Base-by-base conservation (phyloP, 2,329 filamentous ascomycete species). In the Drechmeria coniospora region DNA sequence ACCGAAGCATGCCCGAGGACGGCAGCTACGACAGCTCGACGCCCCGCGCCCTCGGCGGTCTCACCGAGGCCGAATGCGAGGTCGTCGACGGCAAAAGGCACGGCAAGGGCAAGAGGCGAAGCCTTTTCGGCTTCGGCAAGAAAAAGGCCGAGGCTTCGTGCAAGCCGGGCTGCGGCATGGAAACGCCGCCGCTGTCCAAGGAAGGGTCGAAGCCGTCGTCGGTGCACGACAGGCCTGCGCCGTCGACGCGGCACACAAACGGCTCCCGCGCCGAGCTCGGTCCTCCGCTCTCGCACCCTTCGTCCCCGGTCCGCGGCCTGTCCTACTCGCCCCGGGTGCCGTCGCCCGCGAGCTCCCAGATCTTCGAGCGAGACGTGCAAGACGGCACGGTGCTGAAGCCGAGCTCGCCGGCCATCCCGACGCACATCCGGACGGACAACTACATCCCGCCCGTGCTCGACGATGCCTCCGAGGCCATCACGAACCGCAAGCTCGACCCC, bases 341-440 rank as follows among this genome's bases (percentile, higher is more conserved):
- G 29, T 92, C 83, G 13, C 82, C 86, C 10, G 80, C 83, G 8
- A 65, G 68, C 16, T 77, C 73, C 4, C 73, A 77, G 41, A 94
- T 95, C 43, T 95, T 95, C 48, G 87, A 95, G 59, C 79, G 87
- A 44, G 82, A 86, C 50, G 87, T 95, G 15, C 87, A 94, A 53
- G 86, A 94, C 44, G 71, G 71, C 43, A 61, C 68, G 17, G 45
- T 68, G 4, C 54, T 72, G n/a, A 59, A 68, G 22, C 78, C 83
- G 34, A 74, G 68, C 35, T 87, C 81, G 3, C 76, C 81, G 1
- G 80, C 82, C n/a, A 90, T 94, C 35, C 87, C 87, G 3, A 75
- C 80, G 6, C 87, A 95, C 47, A 92, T 95, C 43, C 74, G 86
- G 42, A 93, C 83, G 6, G 87, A 95, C 51, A 86, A 95, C 56